Evolutionary conservation across 2,329 filamentous ascomycete genomes (phyloP).

Genomic region (Aspergillus jensenii): DNA sequence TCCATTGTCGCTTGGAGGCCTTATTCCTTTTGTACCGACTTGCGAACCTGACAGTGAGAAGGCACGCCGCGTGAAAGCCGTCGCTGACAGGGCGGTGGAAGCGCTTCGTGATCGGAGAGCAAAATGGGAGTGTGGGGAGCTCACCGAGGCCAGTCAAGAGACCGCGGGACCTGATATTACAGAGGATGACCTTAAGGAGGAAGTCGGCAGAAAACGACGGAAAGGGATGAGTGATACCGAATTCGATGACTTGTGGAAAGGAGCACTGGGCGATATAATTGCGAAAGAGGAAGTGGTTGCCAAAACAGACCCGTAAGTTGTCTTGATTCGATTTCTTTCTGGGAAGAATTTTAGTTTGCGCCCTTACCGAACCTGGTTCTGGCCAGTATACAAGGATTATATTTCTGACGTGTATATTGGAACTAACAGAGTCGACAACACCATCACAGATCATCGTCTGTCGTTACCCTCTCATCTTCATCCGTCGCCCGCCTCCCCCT

Average conservation of each 20-base stretch:
- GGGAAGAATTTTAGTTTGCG: background rate
- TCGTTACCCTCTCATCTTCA: conserved; percentile 72
- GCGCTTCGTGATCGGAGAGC: conserved; percentile 82
- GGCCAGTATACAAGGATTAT: conserved; percentile 22
- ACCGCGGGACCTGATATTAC: conserved; percentile 65
- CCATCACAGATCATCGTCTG: conserved; percentile 70
- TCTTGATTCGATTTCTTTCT: background rate
- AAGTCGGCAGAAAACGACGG: conserved; percentile 71
- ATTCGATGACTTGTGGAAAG: conserved; percentile 76
- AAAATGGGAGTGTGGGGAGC: conserved; percentile 84
- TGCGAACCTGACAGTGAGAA: conserved; percentile 96
- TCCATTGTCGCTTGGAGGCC: conserved; percentile 75
- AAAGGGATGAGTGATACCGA: conserved; percentile 83
- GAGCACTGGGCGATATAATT: conserved; percentile 51
- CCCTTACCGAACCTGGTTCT: conserved; percentile 13
- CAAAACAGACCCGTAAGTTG: conserved; percentile 59
- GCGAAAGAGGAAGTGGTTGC: conserved; percentile 61
- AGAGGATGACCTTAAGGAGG: conserved; percentile 71
- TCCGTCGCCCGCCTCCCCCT: conserved; percentile 91
- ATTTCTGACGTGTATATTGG: conserved; percentile 52
- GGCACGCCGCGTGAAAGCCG: conserved; percentile 77
- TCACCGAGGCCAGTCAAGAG: conserved; percentile 61
- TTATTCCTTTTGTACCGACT: conserved; percentile 81
- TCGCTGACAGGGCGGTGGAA: conserved; percentile 85
- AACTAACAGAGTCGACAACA: conserved; percentile 83